Conservation (phyloP, 2,329 filamentous ascomycete genomes). For the Nothomitra cinnamomea region DNA sequence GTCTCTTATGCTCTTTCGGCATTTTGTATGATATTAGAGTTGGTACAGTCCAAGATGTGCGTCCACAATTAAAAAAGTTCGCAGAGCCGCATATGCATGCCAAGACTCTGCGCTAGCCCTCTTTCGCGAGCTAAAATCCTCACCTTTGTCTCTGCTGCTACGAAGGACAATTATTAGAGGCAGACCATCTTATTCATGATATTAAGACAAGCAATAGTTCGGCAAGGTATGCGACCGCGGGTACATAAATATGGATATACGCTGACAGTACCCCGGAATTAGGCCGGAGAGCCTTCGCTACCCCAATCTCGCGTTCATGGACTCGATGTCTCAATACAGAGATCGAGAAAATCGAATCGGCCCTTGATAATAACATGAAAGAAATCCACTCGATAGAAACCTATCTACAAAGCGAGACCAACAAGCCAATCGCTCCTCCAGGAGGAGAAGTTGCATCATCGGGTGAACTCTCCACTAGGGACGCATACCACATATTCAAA, state of each 20-base stretch:
- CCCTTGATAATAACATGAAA: neutral
- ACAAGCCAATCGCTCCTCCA: neutral
- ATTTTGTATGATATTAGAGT: slow-evolving; percentile 35
- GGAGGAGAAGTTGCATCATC: neutral
- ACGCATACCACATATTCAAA: neutral
- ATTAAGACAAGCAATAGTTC: slow-evolving; percentile 3
- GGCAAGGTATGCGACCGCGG: slow-evolving; percentile 1
- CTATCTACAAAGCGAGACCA: neutral
- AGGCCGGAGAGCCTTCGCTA: slow-evolving; percentile 3
- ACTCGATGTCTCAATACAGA: neutral
- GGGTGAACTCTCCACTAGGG: neutral
- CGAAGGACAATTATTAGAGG: neutral
- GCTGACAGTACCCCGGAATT: neutral
- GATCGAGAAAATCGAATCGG: neutral
- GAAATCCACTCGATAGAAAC: neutral
- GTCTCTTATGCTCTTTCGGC: slow-evolving; percentile 43
- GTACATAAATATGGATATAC: neutral
- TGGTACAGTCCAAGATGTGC: neutral
- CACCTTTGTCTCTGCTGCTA: neutral
- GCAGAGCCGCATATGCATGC: neutral
- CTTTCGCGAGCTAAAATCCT: neutral
- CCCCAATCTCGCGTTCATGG: neutral
- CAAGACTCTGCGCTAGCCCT: too few species aligned
- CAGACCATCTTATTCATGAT: neutral
- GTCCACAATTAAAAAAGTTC: neutral